Evolutionary conservation across 257 asterid species (phyloP), one percentile per base, ranked within the genome.

Genomic region (Ehretia macrophylla): DNA sequence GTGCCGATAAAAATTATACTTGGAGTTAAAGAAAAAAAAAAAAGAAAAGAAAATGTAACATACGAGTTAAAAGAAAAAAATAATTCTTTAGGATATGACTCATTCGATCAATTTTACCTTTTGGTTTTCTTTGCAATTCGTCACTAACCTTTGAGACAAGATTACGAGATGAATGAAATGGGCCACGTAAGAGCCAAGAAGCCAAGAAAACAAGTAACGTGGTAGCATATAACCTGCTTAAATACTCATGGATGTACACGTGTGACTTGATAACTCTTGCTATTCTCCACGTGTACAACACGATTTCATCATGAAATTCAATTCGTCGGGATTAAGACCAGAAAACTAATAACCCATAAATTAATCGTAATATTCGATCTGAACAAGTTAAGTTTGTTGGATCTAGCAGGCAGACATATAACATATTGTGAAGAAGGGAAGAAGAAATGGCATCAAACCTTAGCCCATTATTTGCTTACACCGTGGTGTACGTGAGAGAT

Each of bases 401-500:
- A n/a, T n/a, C n/a, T n/a, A n/a, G n/a, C n/a, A n/a, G n/a, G n/a
- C n/a, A n/a, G n/a, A n/a, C n/a, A n/a, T n/a, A n/a, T n/a, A n/a
- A n/a, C n/a, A 8, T 42, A 19, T 23, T 18, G 46, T 18, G 17
- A 51, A 14, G 14, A 13, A 10, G 13, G 23, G 55, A 21, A 19
- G 19, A 17, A 51, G 17, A 21, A 51, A 84, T 81, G 92, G 82
- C 86, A 23, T 64, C 88, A 27, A 76, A 68, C 10, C 58, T 66
- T 55, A 79, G 10, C 35, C 94, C 97, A 5, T 58, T 44, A 22
- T 87, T 53, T 23, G 98, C 90, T 6, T 87, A 91, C 80, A 81
- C 90, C 19, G 87, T 91, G 0, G 79, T 87, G 35, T 91, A 91
- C 68, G 86, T 81, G 17, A 76, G 62, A 71, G 95, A 87, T 38